Percentiles rank a stretch among this genome's conserved stretches.
Evolutionary conservation across 805 yeast genomes (phyloP).

Genomic region (Wickerhamiella shivajii): DNA sequence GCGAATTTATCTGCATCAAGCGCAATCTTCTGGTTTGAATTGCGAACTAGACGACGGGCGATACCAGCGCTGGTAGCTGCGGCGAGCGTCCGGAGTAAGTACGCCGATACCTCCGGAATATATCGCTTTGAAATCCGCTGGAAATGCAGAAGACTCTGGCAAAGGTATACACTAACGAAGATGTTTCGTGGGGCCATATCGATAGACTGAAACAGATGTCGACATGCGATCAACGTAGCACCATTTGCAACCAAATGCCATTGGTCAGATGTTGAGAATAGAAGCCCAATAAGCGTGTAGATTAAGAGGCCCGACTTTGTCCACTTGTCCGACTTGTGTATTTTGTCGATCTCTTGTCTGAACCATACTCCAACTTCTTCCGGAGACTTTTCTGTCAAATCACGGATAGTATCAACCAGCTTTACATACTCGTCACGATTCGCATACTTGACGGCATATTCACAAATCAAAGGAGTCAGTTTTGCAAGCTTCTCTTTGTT

Average conservation of each 20-base stretch:
- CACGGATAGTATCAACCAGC: too few relatives aligned
- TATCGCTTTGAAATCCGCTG: constrained; percentile 70
- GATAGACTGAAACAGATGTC: constrained; percentile 43
- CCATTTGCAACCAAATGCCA: constrained; percentile 88
- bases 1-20: constrained; percentile 3
- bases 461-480: constrained; percentile 49
- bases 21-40: not conserved
- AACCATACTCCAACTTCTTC: constrained; percentile 46
- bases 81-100: constrained; percentile 24
- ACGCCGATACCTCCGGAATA: constrained; percentile 61
- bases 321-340: constrained; percentile 29
- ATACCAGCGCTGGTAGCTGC: constrained; percentile 8
- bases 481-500: constrained; percentile 58
- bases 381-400: constrained; percentile 50
- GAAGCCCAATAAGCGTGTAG: constrained; percentile 54
- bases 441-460: constrained; percentile 30
- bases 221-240: constrained; percentile 55
- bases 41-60: constrained; percentile 6
- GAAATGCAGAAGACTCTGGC: constrained; percentile 50
- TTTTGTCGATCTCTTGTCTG: constrained; percentile 39
- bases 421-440: too few relatives aligned
- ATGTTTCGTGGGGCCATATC: constrained; percentile 29
- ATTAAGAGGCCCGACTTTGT: constrained; percentile 44
- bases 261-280: constrained; percentile 91
- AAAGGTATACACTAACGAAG: constrained; percentile 50